Base-by-base conservation (phyloP, 108 stramenopile species). In the Seminavis robusta region DNA sequence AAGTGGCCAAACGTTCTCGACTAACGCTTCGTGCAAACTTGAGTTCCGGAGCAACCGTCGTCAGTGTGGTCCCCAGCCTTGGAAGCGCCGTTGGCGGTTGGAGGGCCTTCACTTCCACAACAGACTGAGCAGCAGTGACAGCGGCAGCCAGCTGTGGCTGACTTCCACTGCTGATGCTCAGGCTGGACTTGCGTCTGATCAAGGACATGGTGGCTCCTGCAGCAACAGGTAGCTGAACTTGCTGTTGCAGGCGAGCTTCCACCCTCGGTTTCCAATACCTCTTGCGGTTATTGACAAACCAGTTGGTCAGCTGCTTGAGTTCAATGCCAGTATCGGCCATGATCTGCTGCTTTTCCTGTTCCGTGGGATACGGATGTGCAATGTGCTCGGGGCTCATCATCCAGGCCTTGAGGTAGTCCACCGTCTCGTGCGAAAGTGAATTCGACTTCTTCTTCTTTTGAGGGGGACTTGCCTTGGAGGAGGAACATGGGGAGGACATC, bases 281-380 rank as follows among this genome's bases (percentile, higher is more conserved):
- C 65, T 94, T 94, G 41, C 93, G 80, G 47, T 94, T 94, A 67
- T 94, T 94, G n/a, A 90, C 88, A 64, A 94, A 90, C 93, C 93
- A 94, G 64, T 94, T 94, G 8, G 93, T 90, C 9, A 94, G 77
- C 32, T 90, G 93, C 79, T 94, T 94, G 24, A 94, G 63, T 57
- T 88, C 87, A 52, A 94, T 94, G 20, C 89, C 86, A 5, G 93
- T 94, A 23, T 86, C 89, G 38, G 67, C 63, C 84, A 90, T 90
- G 40, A 94, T 94, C 44, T 77, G 44, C 10, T 71, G 81, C 87
- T 94, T 94, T 61, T 94, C 93, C 57, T 83, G 84, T 49, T 94
- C 93, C n/a, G 93, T 94, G 16, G 93, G 93, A 65, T 94, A 94
- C 11, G 93, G 93, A 73, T 94, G 93, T 32, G 85, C 83, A 31